Conservation (phyloP, 352 stramenopile species). For the Pythium guiyangense region DNA sequence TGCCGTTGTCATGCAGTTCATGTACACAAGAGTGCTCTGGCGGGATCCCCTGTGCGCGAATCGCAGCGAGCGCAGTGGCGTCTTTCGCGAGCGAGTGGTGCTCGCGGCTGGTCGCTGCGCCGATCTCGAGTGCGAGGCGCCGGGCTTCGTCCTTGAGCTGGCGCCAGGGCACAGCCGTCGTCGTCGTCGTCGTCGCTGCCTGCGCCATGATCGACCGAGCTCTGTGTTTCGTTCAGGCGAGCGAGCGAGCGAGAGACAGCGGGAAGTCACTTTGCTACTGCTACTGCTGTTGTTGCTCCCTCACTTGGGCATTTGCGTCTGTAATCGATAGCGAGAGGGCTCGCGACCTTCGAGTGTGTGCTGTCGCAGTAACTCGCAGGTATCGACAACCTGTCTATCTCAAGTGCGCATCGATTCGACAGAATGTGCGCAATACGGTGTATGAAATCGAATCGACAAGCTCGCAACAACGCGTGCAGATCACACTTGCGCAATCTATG, state of each 20-base stretch:
- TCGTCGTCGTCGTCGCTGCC: neutral
- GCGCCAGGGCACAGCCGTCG: slow-evolving; percentile 48
- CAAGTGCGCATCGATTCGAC: too few relatives aligned
- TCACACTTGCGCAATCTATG: too few relatives aligned
- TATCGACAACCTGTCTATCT: too few relatives aligned
- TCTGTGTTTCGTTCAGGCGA: slow-evolving; percentile 12
- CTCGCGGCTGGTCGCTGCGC: slow-evolving; percentile 43
- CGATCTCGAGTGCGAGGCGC: slow-evolving; percentile 49
- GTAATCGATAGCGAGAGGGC: too few relatives aligned
- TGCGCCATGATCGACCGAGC: slow-evolving; percentile 1
- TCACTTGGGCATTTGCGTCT: too few relatives aligned
- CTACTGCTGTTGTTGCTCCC: too few relatives aligned
- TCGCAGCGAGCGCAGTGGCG: slow-evolving; percentile 33
- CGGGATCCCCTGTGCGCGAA: slow-evolving; percentile 56
- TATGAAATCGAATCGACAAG: too few relatives aligned
- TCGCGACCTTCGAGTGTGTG: too few relatives aligned
- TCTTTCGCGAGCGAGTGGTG: slow-evolving; percentile 60
- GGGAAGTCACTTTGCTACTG: neutral
- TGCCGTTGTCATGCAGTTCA: too few relatives aligned
- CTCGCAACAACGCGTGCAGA: too few relatives aligned
- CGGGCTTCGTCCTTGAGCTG: slow-evolving; percentile 57
- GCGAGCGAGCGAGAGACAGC: slow-evolving; percentile 13
- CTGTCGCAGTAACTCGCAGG: too few relatives aligned
- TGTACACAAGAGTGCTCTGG: slow-evolving; percentile 28
- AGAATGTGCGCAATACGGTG: too few relatives aligned